A percentile compares a stretch with the other conserved stretches of the same genome.
Evolutionary conservation across 2,329 filamentous ascomycete genomes (phyloP).

Genomic region (Ascochyta lentis): DNA sequence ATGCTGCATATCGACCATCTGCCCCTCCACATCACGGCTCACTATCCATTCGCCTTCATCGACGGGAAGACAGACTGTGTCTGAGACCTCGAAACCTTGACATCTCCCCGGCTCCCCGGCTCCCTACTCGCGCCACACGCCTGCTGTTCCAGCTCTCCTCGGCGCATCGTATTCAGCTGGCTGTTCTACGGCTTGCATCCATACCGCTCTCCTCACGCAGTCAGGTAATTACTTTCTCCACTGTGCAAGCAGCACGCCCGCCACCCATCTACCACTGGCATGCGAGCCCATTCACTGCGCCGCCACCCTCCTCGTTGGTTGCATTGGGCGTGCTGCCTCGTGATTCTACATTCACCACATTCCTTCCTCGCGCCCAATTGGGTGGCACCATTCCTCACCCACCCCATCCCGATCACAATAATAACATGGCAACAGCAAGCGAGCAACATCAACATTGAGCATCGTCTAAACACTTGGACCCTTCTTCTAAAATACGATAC

Average conservation of each 20-base stretch:
- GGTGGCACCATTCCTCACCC: slow-evolving; percentile 35
- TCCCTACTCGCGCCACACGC: slow-evolving; percentile 1
- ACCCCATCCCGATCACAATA: slow-evolving; percentile 36
- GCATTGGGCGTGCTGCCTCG: slow-evolving; percentile 37
- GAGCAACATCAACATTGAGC: slow-evolving; percentile 22
- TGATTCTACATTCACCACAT: slow-evolving; percentile 37
- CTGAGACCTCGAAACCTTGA: slow-evolving; percentile 18
- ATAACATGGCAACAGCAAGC: slow-evolving; percentile 32
- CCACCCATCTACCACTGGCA: slow-evolving; percentile 1
- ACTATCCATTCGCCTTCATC: slow-evolving; percentile 14
- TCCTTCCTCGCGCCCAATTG: slow-evolving; percentile 30
- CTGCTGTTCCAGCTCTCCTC: slow-evolving; percentile 30
- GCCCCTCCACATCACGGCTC: slow-evolving; percentile 14
- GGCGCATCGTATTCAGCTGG: slow-evolving; percentile 18
- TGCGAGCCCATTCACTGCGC: slow-evolving; percentile 10
- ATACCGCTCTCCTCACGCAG: slow-evolving; percentile 25
- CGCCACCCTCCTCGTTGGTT: slow-evolving; percentile 16
- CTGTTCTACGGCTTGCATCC: slow-evolving; percentile 36
- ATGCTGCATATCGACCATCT: slow-evolving; percentile 16
- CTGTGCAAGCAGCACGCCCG: slow-evolving; percentile 4
- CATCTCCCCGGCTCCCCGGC: neutral
- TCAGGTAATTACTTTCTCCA: slow-evolving; percentile 26
- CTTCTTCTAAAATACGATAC: slow-evolving; percentile 4
- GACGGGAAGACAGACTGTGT: slow-evolving; percentile 37
- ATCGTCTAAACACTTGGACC: slow-evolving; percentile 6